Evolutionary conservation across 2,329 filamentous ascomycete species (phyloP), one percentile per base, ranked within the genome.

Genomic region (Botryotinia convoluta): DNA sequence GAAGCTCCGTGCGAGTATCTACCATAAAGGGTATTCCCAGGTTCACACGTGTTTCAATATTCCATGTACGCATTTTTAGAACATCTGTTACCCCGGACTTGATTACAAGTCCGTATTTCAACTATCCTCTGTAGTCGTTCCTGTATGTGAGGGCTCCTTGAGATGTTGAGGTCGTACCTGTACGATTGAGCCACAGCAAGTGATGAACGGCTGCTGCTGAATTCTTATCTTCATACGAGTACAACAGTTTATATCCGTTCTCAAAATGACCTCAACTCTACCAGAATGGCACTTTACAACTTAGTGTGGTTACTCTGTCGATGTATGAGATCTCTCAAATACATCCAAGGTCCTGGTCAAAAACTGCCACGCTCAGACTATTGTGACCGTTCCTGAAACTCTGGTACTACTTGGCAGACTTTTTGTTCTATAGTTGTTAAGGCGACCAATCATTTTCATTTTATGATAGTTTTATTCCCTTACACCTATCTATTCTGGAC

Each of bases 311-410:
- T 12, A 9, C n/a, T 18, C 51, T 57, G 14, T 12, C n/a, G n/a
- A 68, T 10, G 26, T 44, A 45, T 44, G 8, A 7, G 6, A 63
- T 44, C 39, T 57, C 37, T 8, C 12, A 29, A 22, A 57, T 14
- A 57, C 12, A 42, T 42, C 12, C 20, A 20, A 37, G 29, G 65
- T 22, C 37, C 39, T 14, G n/a, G 12, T 4, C 8, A 69, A 57
- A 10, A 22, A 32, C 8, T 18, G 12, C 51, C 26, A 57, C n/a
- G 48, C 65, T 57, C 37, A 69, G 48, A 42, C 65, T 32, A 32
- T 69, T 39, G 5, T 69, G 37, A 22, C n/a, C 35, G 39, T 42
- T 32, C 29, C 54, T 69, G 65, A 69, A 69, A 69, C 65, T 65
- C 44, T 16, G 18, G 18, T 57, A 3, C n/a, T 12, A 12, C 51